Conservation (phyloP, 2,329 filamentous ascomycete species). For the Periconia sp. region DNA sequence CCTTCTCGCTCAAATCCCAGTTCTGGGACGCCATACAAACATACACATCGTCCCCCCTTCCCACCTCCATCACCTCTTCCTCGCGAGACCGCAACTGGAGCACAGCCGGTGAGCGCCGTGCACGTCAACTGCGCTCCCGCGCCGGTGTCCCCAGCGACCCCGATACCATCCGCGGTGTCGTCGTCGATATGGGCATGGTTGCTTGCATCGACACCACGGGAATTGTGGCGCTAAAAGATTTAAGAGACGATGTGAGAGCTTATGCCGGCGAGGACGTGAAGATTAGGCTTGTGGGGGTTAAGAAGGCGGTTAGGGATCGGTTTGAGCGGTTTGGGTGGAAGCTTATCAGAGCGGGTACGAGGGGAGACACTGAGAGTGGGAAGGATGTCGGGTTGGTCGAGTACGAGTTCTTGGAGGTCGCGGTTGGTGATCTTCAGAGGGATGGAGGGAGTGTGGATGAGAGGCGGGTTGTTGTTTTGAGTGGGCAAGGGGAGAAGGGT, state of each 20-base stretch:
- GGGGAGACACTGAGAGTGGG: neutral
- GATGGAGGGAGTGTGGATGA: neutral
- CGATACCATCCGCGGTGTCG: constrained; percentile 50
- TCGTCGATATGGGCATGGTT: constrained; percentile 57
- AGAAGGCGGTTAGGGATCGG: constrained; percentile 39
- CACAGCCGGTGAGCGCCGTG: constrained; percentile 53
- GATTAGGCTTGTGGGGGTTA: constrained; percentile 54
- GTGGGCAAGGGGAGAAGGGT: too few relatives aligned
- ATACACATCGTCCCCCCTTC: constrained; percentile 30
- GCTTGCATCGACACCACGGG: constrained; percentile 59
- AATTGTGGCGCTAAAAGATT: constrained; percentile 51
- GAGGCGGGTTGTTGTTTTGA: neutral
- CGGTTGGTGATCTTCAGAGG: neutral
- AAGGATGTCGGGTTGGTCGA: neutral
- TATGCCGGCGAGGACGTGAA: constrained; percentile 52
- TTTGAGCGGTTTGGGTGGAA: constrained; percentile 41
- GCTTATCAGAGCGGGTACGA: constrained; percentile 13
- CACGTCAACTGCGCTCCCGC: constrained; percentile 49
- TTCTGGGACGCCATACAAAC: constrained; percentile 56
- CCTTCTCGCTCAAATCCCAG: constrained; percentile 53
- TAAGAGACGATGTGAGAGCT: constrained; percentile 52
- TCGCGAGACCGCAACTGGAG: constrained; percentile 56
- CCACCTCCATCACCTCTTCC: constrained; percentile 37
- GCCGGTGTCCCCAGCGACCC: constrained; percentile 36
- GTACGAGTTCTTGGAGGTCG: neutral